Conservation (phyloP, 2,329 filamentous ascomycete genomes). For the Diaporthe destruens region DNA sequence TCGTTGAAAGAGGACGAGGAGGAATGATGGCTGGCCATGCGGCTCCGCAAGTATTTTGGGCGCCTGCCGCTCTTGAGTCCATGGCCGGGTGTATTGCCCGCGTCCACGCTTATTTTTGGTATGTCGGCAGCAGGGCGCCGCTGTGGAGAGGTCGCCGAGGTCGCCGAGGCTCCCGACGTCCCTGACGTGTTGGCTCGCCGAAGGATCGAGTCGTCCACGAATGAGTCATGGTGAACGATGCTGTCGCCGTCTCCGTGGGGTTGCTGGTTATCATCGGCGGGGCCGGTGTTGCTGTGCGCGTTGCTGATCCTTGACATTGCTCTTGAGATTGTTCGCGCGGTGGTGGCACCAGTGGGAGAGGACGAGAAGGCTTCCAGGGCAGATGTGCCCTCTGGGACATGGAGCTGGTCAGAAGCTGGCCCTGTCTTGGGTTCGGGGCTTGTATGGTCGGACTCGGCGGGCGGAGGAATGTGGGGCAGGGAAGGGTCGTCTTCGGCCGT, state of each 20-base stretch:
- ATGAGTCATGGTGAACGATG: slow-evolving; percentile 17
- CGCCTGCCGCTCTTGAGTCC: slow-evolving; percentile 61
- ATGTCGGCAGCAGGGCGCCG: slow-evolving; percentile 51
- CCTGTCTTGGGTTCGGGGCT: slow-evolving; percentile 37
- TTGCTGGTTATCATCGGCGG: slow-evolving; percentile 43
- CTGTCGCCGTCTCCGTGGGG: slow-evolving; percentile 46
- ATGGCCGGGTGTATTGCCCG: slow-evolving; percentile 61
- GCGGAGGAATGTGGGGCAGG: slow-evolving; percentile 22
- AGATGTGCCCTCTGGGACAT: slow-evolving; percentile 53
- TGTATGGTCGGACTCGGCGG: neutral
- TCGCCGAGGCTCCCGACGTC: slow-evolving; percentile 47
- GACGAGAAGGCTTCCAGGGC: slow-evolving; percentile 67
- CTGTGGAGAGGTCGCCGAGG: slow-evolving; percentile 49
- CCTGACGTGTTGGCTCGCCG: slow-evolving; percentile 46
- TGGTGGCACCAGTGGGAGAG: slow-evolving; percentile 68
- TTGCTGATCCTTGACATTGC: slow-evolving; percentile 61
- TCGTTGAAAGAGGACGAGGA: slow-evolving; percentile 72
- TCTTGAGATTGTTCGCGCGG: slow-evolving; percentile 65
- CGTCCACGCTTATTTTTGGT: slow-evolving; percentile 54
- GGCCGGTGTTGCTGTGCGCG: slow-evolving; percentile 33
- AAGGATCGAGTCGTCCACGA: slow-evolving; percentile 49
- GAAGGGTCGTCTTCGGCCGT: slow-evolving; percentile 34
- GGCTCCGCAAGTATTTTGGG: slow-evolving; percentile 70
- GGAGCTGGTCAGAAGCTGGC: slow-evolving; percentile 40
- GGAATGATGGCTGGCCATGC: slow-evolving; percentile 69